A percentile compares a stretch with the other conserved stretches of the same genome.
Conservation (phyloP, 495 filamentous ascomycete genomes). For the Penicillium ochrochloron region DNA sequence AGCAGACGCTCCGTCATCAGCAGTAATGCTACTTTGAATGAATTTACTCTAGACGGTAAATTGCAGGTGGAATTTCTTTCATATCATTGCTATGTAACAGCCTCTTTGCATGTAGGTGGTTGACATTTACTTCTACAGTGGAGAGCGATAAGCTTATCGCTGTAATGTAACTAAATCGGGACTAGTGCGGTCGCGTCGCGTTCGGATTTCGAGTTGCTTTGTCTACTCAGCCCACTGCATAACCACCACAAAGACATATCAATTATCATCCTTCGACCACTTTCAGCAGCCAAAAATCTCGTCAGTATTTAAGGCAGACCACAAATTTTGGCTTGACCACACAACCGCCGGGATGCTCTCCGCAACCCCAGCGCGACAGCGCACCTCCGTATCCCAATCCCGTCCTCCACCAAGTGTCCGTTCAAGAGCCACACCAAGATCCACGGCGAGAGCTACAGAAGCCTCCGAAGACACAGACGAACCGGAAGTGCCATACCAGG, state of each 20-base stretch:
- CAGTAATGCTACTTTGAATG: too few species aligned
- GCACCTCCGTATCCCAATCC: conserved; percentile 22
- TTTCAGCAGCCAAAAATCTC: not conserved
- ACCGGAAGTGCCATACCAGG: conserved; percentile 62
- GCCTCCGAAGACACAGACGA: conserved; percentile 1
- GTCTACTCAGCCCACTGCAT: not conserved
- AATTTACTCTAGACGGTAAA: too few species aligned
- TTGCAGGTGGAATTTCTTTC: too few species aligned
- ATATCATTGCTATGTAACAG: not conserved
- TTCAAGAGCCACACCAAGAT: conserved; percentile 5
- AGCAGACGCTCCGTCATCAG: not conserved
- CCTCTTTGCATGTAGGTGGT: not conserved
- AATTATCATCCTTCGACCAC: not conserved
- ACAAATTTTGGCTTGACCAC: not conserved
- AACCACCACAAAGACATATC: not conserved
- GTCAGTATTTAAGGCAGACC: conserved; percentile 1
- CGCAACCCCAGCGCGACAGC: conserved; percentile 28
- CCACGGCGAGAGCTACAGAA: not conserved
- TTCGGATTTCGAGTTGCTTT: conserved; percentile 26
- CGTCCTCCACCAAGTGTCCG: conserved; percentile 23
- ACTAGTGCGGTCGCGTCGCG: conserved; percentile 46
- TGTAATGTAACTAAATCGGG: conserved; percentile 35
- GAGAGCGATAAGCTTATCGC: conserved; percentile 35
- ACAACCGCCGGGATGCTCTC: conserved; percentile 18
- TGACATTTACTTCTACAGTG: not conserved